These are phyloP conservation scores for Sungouiella thailandica DNA, from an alignment of 805 yeast species.

Conservation along the genomic window DNA sequence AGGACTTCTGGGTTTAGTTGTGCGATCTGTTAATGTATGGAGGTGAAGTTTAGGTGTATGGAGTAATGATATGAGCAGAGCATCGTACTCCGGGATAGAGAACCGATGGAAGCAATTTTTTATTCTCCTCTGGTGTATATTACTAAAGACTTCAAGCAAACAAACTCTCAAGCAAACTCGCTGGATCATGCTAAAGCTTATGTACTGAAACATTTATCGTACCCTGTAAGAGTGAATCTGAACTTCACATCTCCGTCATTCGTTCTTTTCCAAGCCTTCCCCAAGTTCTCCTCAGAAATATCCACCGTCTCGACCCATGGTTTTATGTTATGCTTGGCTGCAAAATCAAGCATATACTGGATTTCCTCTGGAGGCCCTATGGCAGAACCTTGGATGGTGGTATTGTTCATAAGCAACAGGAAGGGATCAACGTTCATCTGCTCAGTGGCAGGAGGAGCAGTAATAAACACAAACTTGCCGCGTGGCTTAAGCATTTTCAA, in stretches of 20 bases:
- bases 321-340: constrained; percentile 13
- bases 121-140: too few relatives aligned
- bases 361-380: constrained; percentile 13
- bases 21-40: too few relatives aligned
- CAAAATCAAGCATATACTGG: constrained; percentile 15
- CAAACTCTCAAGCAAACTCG: too few relatives aligned
- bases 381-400: constrained; percentile 12
- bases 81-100: too few relatives aligned
- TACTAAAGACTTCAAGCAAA: too few relatives aligned
- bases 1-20: too few relatives aligned
- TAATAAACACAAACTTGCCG: constrained; percentile 13
- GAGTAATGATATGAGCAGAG: too few relatives aligned
- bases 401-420: constrained; percentile 9
- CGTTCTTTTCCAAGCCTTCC: constrained; percentile 12
- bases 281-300: constrained; percentile 13
- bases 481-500: constrained; percentile 12
- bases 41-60: too few relatives aligned
- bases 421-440: constrained; percentile 7
- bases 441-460: constrained; percentile 12
- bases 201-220: constrained; percentile 11
- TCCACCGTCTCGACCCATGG: constrained; percentile 16
- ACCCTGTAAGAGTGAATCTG: constrained; percentile 15
- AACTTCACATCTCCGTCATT: constrained; percentile 14
- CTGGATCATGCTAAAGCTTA: too few relatives aligned
- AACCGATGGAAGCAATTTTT: too few relatives aligned